These are phyloP conservation scores for Themeda triandra DNA, from an alignment of 176 grass and related monocot genomes.

Conservation along the genomic window DNA sequence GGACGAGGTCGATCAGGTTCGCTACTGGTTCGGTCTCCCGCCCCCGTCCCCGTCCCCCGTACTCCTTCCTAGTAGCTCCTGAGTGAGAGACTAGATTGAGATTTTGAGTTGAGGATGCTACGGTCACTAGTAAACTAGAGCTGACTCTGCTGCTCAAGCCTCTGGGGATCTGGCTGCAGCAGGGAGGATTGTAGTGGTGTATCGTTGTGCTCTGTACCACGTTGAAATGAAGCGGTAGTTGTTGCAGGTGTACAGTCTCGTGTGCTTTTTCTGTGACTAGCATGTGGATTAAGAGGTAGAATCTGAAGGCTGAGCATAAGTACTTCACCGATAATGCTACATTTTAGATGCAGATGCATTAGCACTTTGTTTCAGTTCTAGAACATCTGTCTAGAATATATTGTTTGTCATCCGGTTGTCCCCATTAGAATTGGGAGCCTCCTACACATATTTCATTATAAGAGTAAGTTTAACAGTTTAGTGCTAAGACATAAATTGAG, in stretches of 20 bases:
- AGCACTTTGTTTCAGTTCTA: background rate
- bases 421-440: background rate
- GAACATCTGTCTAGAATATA: background rate
- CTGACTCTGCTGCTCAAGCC: background rate
- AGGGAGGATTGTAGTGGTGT: background rate
- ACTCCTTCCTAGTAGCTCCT: background rate
- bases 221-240: background rate
- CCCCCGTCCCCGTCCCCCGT: background rate
- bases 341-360: background rate
- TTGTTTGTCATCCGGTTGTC: background rate
- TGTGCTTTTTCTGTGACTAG: background rate
- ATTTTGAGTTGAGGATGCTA: background rate
- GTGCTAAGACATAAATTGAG: background rate
- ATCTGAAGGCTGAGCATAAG: background rate
- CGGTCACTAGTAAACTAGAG: background rate
- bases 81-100: background rate
- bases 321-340: background rate
- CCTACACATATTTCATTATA: background rate
- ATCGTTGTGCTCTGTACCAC: background rate
- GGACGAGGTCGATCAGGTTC: conserved; percentile 88
- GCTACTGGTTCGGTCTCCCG: background rate
- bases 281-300: background rate
- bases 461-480: background rate
- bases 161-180: background rate
- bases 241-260: background rate